phyloP scores from a whole-genome alignment of 2,329 filamentous ascomycete species.

The Ophiostoma fasciatum region DNA sequence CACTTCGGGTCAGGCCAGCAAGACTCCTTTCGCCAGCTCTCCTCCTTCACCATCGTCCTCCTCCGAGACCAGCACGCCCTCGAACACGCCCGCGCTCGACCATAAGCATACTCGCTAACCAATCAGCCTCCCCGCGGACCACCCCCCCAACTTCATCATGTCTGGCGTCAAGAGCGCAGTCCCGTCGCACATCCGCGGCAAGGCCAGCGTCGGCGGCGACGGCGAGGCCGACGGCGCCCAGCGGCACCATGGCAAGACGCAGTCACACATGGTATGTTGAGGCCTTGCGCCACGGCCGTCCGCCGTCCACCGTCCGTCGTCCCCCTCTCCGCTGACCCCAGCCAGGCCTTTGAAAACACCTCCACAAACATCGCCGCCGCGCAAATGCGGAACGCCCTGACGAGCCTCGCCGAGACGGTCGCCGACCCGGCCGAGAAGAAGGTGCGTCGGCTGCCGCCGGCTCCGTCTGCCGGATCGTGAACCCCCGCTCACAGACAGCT shows the following conservation, averaged over 20 bases:
- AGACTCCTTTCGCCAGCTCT: not conserved
- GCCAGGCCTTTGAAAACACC: conserved; percentile 97
- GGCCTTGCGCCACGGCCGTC: too few relatives aligned
- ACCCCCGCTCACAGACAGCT: too few relatives aligned
- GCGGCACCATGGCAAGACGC: conserved; percentile 69
- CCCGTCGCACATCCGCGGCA: conserved; percentile 68
- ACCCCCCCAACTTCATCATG: too few relatives aligned
- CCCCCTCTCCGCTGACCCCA: not conserved
- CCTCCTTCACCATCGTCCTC: not conserved
- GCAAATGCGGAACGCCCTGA: conserved; percentile 97
- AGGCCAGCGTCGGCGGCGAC: conserved; percentile 24
- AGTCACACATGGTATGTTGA: conserved; percentile 72
- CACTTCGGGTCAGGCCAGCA: too few relatives aligned
- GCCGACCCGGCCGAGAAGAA: conserved; percentile 69
- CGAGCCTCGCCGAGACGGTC: conserved; percentile 80
- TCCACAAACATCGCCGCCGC: conserved; percentile 95
- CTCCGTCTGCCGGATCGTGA: too few relatives aligned
- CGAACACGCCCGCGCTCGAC: too few relatives aligned
- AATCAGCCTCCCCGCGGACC: too few relatives aligned
- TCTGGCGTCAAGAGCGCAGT: conserved; percentile 58
- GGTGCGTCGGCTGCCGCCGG: too few relatives aligned
- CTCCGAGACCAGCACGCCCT: too few relatives aligned
- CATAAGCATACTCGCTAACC: too few relatives aligned
- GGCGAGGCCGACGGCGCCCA: conserved; percentile 35
- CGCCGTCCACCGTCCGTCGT: not conserved